Conservation (phyloP, 163 green algal species). For the Chloroidium sp. region DNA sequence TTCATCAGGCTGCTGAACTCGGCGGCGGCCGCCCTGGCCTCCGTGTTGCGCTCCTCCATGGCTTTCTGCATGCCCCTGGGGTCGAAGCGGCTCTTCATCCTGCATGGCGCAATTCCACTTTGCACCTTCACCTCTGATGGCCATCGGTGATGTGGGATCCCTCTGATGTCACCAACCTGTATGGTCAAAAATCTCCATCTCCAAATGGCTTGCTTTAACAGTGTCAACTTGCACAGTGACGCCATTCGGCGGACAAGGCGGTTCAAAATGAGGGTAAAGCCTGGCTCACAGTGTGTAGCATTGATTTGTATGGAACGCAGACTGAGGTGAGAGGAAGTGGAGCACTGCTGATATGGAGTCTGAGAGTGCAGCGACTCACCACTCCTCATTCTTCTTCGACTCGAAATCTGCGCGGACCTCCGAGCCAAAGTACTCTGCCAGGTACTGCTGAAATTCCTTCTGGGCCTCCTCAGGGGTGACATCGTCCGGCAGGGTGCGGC, state of each 20-base stretch:
- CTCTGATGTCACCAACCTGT: too few relatives aligned
- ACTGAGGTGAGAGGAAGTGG: too few relatives aligned
- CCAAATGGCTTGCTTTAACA: too few relatives aligned
- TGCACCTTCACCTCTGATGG: too few relatives aligned
- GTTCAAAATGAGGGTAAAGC: too few relatives aligned
- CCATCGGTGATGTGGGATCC: too few relatives aligned
- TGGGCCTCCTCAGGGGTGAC: constrained; percentile 57
- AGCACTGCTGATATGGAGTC: too few relatives aligned
- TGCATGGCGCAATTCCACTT: constrained; percentile 9
- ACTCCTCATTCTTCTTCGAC: constrained; percentile 46
- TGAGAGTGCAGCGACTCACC: background rate
- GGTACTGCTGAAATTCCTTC: constrained; percentile 61
- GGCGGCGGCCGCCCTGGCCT: constrained; percentile 36
- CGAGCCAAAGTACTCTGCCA: constrained; percentile 61
- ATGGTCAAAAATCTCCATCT: too few relatives aligned
- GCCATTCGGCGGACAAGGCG: too few relatives aligned
- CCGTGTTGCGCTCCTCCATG: constrained; percentile 40
- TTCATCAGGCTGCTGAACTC: constrained; percentile 20
- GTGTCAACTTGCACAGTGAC: too few relatives aligned
- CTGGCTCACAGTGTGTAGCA: too few relatives aligned
- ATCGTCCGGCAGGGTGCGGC: constrained; percentile 57
- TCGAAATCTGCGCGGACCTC: constrained; percentile 69
- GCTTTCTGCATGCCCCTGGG: constrained; percentile 46
- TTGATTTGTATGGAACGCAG: too few relatives aligned
- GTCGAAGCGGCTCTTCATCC: constrained; percentile 49